Percentiles rank a stretch among this genome's conserved stretches.
These are phyloP conservation scores for Whalleya microplaca DNA, from an alignment of 2,329 filamentous ascomycete genomes.

Conservation along the genomic window DNA sequence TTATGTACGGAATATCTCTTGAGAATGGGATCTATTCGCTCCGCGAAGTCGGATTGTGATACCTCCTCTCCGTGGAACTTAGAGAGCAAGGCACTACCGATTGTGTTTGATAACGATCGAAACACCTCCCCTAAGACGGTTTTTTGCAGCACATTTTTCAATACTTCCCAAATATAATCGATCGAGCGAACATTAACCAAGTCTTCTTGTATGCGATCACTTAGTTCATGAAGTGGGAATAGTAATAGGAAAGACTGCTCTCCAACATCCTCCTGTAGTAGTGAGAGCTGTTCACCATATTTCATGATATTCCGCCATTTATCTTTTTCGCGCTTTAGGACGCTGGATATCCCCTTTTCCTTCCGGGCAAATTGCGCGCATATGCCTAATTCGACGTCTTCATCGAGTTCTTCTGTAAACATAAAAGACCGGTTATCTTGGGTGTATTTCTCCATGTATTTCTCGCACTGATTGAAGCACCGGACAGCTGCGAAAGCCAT, in stretches of 20 bases:
- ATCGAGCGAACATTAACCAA: background rate
- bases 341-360: background rate
- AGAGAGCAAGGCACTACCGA: constrained; percentile 1
- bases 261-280: constrained; percentile 3
- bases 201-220: background rate
- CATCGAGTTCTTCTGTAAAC: background rate
- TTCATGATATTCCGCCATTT: constrained; percentile 4
- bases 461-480: constrained; percentile 76
- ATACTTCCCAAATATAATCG: background rate
- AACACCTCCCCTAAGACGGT: constrained; percentile 8
- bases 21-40: background rate
- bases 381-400: background rate
- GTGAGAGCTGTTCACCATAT: constrained; percentile 4
- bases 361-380: background rate
- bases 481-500: constrained; percentile 86
- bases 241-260: constrained; percentile 1
- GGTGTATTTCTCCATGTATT: background rate
- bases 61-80: background rate
- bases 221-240: constrained; percentile 11
- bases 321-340: background rate
- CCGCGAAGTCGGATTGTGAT: background rate
- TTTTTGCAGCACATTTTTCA: constrained; percentile 1
- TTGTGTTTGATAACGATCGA: background rate
- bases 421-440: no score
- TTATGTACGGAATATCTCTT: background rate